Percentiles rank a stretch among this genome's conserved stretches.
phyloP scores from a whole-genome alignment of 129 eudicot genomes.

The Solidago caesia region DNA sequence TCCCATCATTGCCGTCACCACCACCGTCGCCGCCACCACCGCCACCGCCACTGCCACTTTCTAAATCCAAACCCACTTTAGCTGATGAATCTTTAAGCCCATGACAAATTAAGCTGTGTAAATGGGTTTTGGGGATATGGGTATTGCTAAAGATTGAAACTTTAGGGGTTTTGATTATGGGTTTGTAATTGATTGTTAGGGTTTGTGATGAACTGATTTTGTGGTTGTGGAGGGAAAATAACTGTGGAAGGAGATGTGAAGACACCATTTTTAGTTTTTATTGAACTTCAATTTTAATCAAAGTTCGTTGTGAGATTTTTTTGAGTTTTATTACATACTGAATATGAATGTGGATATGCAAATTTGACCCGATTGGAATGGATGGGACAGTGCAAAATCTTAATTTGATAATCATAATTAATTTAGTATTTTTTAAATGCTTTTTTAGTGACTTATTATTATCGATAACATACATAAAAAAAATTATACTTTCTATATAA shows the following conservation, averaged over 20 bases:
- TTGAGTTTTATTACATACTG: slow-evolving; percentile 5
- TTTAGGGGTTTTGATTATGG: slow-evolving; percentile 37
- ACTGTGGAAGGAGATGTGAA: slow-evolving; percentile 31
- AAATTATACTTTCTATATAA: too few relatives aligned
- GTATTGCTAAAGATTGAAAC: slow-evolving; percentile 21
- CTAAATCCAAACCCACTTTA: slow-evolving; percentile 35
- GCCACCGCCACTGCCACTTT: slow-evolving; percentile 44
- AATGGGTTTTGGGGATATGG: slow-evolving; percentile 22
- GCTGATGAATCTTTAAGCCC: slow-evolving; percentile 47
- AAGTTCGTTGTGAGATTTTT: not conserved
- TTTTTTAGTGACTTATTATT: too few relatives aligned
- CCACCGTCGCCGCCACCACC: slow-evolving; percentile 61
- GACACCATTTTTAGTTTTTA: slow-evolving; percentile 42
- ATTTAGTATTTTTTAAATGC: too few relatives aligned
- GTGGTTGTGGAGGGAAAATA: slow-evolving; percentile 37
- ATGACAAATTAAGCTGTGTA: slow-evolving; percentile 32
- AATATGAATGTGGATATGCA: not conserved
- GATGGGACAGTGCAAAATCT: too few relatives aligned
- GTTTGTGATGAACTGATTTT: slow-evolving; percentile 29
- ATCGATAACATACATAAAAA: too few relatives aligned
- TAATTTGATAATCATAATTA: too few relatives aligned
- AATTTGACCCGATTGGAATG: too few relatives aligned
- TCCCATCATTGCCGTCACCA: slow-evolving; percentile 58
- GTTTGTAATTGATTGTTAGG: slow-evolving; percentile 24
- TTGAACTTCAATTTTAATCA: not conserved